A percentile compares a stretch with the other conserved stretches of the same genome.
Evolutionary conservation across 1,284 basidiomycete species (phyloP).

Genomic region (Vanrija humicola): DNA sequence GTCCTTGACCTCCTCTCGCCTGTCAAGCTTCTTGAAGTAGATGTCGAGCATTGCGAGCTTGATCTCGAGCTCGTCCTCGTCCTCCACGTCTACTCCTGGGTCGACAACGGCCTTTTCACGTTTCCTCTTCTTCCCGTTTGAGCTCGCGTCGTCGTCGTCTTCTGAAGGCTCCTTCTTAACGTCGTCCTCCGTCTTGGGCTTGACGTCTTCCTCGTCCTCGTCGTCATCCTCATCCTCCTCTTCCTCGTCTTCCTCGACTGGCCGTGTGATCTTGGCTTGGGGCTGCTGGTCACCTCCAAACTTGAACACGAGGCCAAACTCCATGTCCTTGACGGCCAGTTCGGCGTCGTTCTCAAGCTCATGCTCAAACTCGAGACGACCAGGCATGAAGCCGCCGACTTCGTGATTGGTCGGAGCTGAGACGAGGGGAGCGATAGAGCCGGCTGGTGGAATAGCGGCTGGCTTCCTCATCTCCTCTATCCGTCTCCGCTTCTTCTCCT

Average conservation of each 20-base stretch:
- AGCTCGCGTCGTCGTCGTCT: constrained; percentile 18
- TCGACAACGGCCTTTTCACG: constrained; percentile 65
- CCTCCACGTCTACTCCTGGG: constrained; percentile 65
- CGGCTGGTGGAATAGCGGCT: constrained; percentile 42
- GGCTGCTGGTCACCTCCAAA: constrained; percentile 82
- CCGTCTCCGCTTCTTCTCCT: constrained; percentile 76
- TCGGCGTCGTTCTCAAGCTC: constrained; percentile 97
- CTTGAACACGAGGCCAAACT: constrained; percentile 81
- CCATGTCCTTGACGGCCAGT: constrained; percentile 90
- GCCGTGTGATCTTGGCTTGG: constrained; percentile 45
- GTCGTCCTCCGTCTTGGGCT: constrained; percentile 17
- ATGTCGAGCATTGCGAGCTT: constrained; percentile 67
- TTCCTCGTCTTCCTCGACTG: constrained; percentile 32
- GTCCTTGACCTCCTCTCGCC: constrained; percentile 79
- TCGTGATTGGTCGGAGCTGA: constrained; percentile 94
- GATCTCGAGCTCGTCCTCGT: constrained; percentile 22
- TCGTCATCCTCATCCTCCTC: constrained; percentile 34
- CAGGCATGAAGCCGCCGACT: constrained; percentile 88
- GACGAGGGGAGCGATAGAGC: constrained; percentile 65
- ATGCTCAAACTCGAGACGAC: constrained; percentile 94
- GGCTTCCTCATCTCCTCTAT: constrained; percentile 61
- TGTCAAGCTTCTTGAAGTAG: constrained; percentile 88
- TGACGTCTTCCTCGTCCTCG: constrained; percentile 25
- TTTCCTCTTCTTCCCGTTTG: constrained; percentile 56
- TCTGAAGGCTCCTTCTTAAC: constrained; percentile 7